Evolutionary conservation across 352 stramenopile species (phyloP), one percentile per base, ranked within the genome.

Genomic region (Hyaloperonospora brassicae): DNA sequence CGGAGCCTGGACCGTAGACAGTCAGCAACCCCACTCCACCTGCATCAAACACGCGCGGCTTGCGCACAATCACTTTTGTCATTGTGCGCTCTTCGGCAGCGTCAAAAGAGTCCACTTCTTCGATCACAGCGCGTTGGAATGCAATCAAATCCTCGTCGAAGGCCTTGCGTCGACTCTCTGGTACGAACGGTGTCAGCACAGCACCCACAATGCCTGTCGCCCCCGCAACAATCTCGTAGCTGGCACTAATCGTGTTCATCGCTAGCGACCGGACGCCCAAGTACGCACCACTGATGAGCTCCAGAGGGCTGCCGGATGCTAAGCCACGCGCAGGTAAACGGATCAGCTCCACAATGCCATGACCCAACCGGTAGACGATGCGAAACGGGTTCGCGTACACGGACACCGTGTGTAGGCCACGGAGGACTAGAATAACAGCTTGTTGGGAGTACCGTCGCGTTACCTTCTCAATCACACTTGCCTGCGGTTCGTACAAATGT

Each of bases 231-330:
- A 92, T 91, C 60, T 95, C 84, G 58, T 95, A 95, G 8, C 82
- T 87, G 17, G 82, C 84, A 56, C 84, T 95, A 61, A 95, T 95
- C 4, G 77, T 85, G 50, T 95, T 95, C 84, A 93, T 95, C 0
- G 80, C 84, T 22, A 95, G 62, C 11, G 82, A 92, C 5, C 83
- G 76, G 5, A 95, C 80, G 45, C 84, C 84, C 13, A 95, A 61
- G 49, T 95, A 95, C 10, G 84, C 64, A 5, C 84, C 84, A 55
- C 72, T 90, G 55, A 95, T 72, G 11, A 95, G 58, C 54, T 95
- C 84, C 9, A 95, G 70, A 1, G 84, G 84, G 45, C 80, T 93
- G 21, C 84, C 84, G 0, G 82, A 93, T 3, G 79, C 83, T 36
- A 95, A 57, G 0, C 84, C 84, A 49, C 84, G 80, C 5, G 81